A percentile compares a stretch with the other conserved stretches of the same genome.
phyloP scores from a whole-genome alignment of 148 eudicot species.

The Pharnaceum exiguum region DNA sequence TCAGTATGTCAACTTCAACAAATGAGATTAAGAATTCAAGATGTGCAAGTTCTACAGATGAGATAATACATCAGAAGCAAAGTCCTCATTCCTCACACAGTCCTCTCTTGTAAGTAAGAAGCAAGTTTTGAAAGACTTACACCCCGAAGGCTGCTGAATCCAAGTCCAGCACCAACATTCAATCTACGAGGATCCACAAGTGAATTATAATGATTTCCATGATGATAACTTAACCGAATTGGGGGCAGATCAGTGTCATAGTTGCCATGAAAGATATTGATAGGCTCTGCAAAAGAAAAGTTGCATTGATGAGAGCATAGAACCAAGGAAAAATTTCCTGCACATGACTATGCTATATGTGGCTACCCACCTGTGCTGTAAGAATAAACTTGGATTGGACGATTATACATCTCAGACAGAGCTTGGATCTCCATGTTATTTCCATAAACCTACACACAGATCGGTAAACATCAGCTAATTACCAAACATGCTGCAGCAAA shows the following conservation, averaged over 20 bases:
- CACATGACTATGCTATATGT: neutral
- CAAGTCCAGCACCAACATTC: constrained; percentile 93
- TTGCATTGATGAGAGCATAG: neutral
- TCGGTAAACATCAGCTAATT: neutral
- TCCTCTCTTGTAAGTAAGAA: neutral
- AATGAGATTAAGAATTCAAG: no score
- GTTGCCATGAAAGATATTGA: constrained; percentile 90
- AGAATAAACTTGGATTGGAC: constrained; percentile 98
- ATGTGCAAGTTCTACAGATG: no score
- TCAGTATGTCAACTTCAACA: no score
- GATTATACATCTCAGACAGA: constrained; percentile 89
- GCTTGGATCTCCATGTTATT: constrained; percentile 96
- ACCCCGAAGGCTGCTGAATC: constrained; percentile 85
- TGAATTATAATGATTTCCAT: constrained; percentile 96
- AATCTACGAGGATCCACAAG: constrained; percentile 94
- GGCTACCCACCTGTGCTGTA: constrained; percentile 69
- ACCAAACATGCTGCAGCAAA: no score
- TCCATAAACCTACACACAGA: constrained; percentile 73
- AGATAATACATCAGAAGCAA: no score
- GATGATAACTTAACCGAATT: constrained; percentile 81
- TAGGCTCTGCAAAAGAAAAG: constrained; percentile 58
- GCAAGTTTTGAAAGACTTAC: constrained; percentile 38
- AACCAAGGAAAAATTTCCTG: neutral
- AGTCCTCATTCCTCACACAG: no score
- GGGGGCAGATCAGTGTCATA: constrained; percentile 87